Base-by-base conservation (phyloP, 257 asterid genomes). In the Gardenia jasminoides region DNA sequence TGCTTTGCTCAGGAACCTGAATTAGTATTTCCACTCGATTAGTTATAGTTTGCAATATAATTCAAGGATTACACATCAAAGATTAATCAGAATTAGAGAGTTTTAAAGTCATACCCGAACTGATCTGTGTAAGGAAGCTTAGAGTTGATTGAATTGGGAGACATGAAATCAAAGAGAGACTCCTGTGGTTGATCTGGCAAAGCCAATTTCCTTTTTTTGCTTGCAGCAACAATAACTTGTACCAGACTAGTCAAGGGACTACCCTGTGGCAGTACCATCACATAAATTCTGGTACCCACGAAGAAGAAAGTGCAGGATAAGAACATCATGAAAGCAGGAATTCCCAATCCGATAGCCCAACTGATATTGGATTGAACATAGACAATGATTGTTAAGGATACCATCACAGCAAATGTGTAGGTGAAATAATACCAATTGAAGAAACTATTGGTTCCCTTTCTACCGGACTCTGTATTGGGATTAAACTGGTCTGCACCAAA, bases 381-480 rank as follows among this genome's bases (percentile, higher is more conserved):
- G 0, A 92, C 97, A 12, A 92, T 92, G 17, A 81, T 75, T 4
- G 97, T 92, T 10, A 89, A 87, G 0, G 97, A 90, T 33, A 91
- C 80, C 91, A 90, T 83, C 77, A 83, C 89, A 1, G 97, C 97
- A 69, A 92, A 92, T 0, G 97, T 91, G 36, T 90, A 75, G 7
- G 97, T 91, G 86, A 92, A 84, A 76, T 91, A 92, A 11, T 92
- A 92, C 97, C 97, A 92, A 24, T 92, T 92, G 90, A 92, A 92
- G 85, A 92, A 92, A 56, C 96, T 91, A 59, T 88, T 89, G 48
- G 88, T 84, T 24, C 93, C 96, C 67, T 90, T 80, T 79, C 88
- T 89, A 1, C 97, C 97, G 0, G 89, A 82, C 13, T 83, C 93
- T 0, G 96, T 91, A 7, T 86, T 85, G 10, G 96, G 96, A 66